These are phyloP conservation scores for Cadophora malorum DNA, from an alignment of 2,329 filamentous ascomycete species.

Conservation along the genomic window DNA sequence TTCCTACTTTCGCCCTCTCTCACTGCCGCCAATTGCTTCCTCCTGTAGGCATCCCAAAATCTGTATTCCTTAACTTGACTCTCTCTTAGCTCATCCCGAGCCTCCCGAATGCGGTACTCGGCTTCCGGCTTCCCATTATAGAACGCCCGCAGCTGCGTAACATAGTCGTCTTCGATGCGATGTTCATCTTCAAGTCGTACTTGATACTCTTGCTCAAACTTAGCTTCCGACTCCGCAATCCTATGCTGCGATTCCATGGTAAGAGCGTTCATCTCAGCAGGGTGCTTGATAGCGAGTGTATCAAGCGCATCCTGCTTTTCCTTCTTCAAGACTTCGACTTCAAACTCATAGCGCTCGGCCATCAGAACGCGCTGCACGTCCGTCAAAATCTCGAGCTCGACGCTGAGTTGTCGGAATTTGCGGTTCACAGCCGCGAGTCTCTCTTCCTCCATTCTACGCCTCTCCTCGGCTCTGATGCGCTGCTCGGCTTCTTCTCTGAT, in stretches of 20 bases:
- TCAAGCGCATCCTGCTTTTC: slow-evolving; percentile 47
- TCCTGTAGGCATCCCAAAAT: slow-evolving; percentile 49
- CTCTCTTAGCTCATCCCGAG: slow-evolving; percentile 50
- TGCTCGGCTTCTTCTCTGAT: slow-evolving; percentile 49
- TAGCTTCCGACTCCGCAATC: slow-evolving; percentile 46
- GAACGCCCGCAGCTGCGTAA: slow-evolving; percentile 48
- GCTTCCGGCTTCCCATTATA: slow-evolving; percentile 49
- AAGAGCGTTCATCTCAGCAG: slow-evolving; percentile 45
- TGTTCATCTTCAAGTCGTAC: slow-evolving; percentile 51
- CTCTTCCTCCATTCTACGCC: slow-evolving; percentile 49
- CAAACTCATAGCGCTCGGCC: slow-evolving; percentile 48
- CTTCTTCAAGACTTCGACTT: slow-evolving; percentile 44
- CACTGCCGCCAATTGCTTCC: slow-evolving; percentile 49
- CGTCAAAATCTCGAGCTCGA: slow-evolving; percentile 50
- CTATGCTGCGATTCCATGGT: slow-evolving; percentile 39
- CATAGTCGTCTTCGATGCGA: slow-evolving; percentile 53
- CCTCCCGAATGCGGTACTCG: slow-evolving; percentile 50
- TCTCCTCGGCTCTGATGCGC: slow-evolving; percentile 48
- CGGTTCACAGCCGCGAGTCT: slow-evolving; percentile 49
- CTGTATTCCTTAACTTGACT: slow-evolving; percentile 52
- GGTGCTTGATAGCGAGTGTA: slow-evolving; percentile 25
- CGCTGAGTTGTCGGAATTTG: slow-evolving; percentile 50
- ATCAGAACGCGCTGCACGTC: slow-evolving; percentile 51
- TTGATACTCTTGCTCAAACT: slow-evolving; percentile 51
- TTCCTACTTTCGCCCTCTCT: slow-evolving; percentile 50